phyloP scores from a whole-genome alignment of 2,329 filamentous ascomycete genomes.

The Colletotrichum nymphaeae region DNA sequence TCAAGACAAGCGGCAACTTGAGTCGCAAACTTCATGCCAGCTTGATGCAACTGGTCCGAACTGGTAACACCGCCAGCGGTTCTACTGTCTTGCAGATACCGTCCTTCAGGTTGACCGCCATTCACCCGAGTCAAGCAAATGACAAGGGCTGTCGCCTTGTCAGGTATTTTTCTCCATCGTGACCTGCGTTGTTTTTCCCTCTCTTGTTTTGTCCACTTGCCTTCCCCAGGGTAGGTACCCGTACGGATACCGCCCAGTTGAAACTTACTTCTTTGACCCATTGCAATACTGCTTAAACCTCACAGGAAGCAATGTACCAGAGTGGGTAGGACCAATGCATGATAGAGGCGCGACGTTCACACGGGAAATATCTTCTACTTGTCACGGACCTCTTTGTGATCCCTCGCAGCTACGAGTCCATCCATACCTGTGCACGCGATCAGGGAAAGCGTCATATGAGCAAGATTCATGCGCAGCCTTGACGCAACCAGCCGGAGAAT shows the following conservation, averaged over 20 bases:
- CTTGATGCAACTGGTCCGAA: neutral
- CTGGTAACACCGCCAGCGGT: slow-evolving; percentile 1
- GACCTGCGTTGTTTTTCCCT: neutral
- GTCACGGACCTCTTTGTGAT: slow-evolving; percentile 45
- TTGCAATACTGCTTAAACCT: neutral
- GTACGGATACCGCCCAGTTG: neutral
- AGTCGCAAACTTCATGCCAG: slow-evolving; percentile 8
- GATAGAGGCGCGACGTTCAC: slow-evolving; percentile 33
- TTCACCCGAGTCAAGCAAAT: slow-evolving; percentile 25
- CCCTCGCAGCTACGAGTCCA: slow-evolving; percentile 32
- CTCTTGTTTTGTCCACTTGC: neutral
- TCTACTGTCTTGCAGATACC: neutral
- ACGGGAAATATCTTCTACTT: slow-evolving; percentile 45
- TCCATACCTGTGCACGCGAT: slow-evolving; percentile 31
- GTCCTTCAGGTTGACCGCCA: slow-evolving; percentile 25
- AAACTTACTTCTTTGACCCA: neutral
- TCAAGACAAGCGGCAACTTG: neutral
- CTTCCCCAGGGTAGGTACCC: too few species aligned
- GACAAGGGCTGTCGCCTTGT: neutral
- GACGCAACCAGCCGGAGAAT: slow-evolving; percentile 43
- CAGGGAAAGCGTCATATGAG: slow-evolving; percentile 33
- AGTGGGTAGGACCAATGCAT: slow-evolving; percentile 18
- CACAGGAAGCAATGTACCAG: neutral
- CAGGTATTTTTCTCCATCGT: slow-evolving; percentile 10
- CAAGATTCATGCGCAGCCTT: slow-evolving; percentile 44